Base-by-base conservation (phyloP, 2,329 filamentous ascomycete genomes). In the Metarhizium sp. region DNA sequence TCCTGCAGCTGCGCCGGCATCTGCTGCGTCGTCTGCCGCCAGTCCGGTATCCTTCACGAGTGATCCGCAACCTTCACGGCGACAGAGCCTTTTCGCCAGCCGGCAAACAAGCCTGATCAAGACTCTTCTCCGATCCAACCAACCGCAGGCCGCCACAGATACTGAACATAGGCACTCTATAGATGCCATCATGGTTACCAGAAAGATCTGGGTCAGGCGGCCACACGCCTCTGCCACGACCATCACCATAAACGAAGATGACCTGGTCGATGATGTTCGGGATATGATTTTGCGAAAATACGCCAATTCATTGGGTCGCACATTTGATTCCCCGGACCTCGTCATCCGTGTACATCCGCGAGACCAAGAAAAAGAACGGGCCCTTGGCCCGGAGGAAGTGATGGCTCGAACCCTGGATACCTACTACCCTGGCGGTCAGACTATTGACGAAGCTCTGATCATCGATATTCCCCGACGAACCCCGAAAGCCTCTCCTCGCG, bases 191-290 rank as follows among this genome's bases (percentile, higher is more conserved):
- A 85, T 85, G 82, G 73, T 81, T 61, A 83, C 79, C 56, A 81
- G 90, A 68, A 96, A 95, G 78, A 85, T 97, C 64, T 99, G 94
- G 94, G 92, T 97, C 67, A 94, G 88, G 76, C 82, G 92, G 64
- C 88, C 88, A 20, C 81, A 86, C 60, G 88, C 86, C 57, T 96
- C 92, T 55, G 85, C 92, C 43, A 99, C 94, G 14, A 78, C 94
- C 64, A 87, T 99, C 55, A 84, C 87, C 58, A 88, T 95, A 64
- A 80, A 84, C 62, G 88, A 95, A 65, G 90, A 95, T 64, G 91
- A 96, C 66, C 75, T 97, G 63, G 92, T 97, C 56, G 94, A 99
- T 70, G 92, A 96, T 71, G 86, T 96, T 59, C 87, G 92, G 63
- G 94, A 96, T 63, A 84, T 90, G 77, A 94, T 97, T 56, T 75